phyloP scores from a whole-genome alignment of 1,284 basidiomycete species.

The Trichosporon ovoides region DNA sequence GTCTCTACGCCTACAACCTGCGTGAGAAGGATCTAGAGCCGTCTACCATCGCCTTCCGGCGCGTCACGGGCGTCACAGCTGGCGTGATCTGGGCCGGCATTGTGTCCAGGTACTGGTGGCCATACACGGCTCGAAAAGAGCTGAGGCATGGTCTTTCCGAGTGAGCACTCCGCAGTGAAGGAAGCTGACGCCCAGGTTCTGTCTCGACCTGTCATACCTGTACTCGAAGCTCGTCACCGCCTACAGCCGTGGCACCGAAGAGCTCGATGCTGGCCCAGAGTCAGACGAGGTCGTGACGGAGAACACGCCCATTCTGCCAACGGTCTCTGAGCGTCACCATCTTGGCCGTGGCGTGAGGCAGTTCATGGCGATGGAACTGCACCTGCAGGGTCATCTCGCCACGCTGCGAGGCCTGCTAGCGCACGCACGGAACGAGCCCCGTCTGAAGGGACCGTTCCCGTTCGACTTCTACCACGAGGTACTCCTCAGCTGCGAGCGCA shows the following conservation, averaged over 20 bases:
- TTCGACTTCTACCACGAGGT: constrained; percentile 73
- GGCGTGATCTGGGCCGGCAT: constrained; percentile 86
- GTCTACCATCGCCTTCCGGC: constrained; percentile 65
- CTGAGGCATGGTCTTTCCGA: constrained; percentile 78
- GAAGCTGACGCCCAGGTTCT: constrained; percentile 37
- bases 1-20: constrained; percentile 82
- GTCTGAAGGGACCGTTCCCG: constrained; percentile 90
- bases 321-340: constrained; percentile 23
- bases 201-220: constrained; percentile 48
- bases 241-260: constrained; percentile 30
- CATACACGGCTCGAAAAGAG: constrained; percentile 83
- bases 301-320: not conserved
- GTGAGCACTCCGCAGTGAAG: constrained; percentile 51
- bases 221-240: constrained; percentile 47
- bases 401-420: constrained; percentile 72
- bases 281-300: not conserved
- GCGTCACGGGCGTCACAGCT: constrained; percentile 72
- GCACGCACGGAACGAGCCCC: constrained; percentile 86
- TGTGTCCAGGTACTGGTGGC: constrained; percentile 89
- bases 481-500: constrained; percentile 77
- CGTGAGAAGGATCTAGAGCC: constrained; percentile 67
- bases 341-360: constrained; percentile 21
- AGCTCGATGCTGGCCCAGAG: not conserved
- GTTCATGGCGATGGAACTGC: constrained; percentile 57
- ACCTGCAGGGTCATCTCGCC: constrained; percentile 83